Evolutionary conservation across 768 basidiomycete genomes (phyloP).

Genomic region (Boletus speciosus): DNA sequence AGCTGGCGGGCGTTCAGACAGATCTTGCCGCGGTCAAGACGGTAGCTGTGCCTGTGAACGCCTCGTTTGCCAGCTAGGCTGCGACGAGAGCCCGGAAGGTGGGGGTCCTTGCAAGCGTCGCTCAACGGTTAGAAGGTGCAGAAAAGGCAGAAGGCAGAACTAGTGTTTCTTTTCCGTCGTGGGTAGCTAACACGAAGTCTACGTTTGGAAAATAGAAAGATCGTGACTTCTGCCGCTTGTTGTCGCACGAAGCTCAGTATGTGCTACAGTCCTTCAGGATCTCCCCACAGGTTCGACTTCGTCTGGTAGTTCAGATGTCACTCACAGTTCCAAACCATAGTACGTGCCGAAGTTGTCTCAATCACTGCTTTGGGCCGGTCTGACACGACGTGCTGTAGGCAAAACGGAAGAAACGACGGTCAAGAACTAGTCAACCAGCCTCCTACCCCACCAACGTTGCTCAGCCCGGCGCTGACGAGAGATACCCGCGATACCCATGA

Average conservation of each 20-base stretch:
- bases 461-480: slow-evolving; percentile 6
- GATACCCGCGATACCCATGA: slow-evolving; percentile 2
- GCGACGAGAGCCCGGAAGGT: slow-evolving; percentile 2
- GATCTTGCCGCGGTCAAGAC: slow-evolving; percentile 11
- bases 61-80: background rate
- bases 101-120: background rate
- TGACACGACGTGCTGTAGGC: background rate
- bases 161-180: background rate
- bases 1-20: slow-evolving; percentile 2
- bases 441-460: background rate
- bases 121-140: background rate
- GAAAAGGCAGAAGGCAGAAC: slow-evolving; percentile 4
- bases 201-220: background rate
- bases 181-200: background rate
- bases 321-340: background rate
- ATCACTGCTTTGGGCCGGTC: no score
- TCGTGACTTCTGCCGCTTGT: background rate
- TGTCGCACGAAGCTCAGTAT: background rate
- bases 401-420: background rate
- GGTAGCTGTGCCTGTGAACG: background rate
- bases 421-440: background rate
- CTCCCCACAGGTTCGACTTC: background rate
- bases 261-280: background rate
- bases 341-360: no score
- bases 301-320: background rate